Conservation (phyloP, 441 rosid species). For the Breynia disticha region DNA sequence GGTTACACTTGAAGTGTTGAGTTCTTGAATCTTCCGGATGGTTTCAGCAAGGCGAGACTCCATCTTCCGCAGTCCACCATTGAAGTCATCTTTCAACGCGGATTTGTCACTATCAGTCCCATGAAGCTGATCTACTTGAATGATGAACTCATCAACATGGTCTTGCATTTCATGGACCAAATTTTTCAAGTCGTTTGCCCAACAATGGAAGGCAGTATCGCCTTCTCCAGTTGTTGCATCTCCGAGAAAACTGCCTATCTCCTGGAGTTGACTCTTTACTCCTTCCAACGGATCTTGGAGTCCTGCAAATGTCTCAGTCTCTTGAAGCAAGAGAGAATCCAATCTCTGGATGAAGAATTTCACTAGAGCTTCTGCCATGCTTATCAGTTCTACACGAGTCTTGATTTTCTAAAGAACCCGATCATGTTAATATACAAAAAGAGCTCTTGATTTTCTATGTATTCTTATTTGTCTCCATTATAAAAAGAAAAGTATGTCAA, state of each 20-base stretch:
- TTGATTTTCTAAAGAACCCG: not conserved
- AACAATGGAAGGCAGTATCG: conserved; percentile 6
- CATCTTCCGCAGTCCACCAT: conserved; percentile 12
- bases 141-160: conserved; percentile 21
- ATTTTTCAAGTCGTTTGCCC: conserved; percentile 11
- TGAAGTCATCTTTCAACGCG: conserved; percentile 17
- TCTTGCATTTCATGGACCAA: conserved; percentile 18
- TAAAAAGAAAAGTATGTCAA: too few species aligned
- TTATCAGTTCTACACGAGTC: not conserved
- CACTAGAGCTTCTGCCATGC: conserved; percentile 23
- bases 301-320: conserved; percentile 14
- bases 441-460: not conserved
- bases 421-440: not conserved
- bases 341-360: conserved; percentile 23
- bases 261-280: conserved; percentile 10
- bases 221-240: conserved; percentile 7
- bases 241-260: conserved; percentile 12
- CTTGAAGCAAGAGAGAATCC: conserved; percentile 13
- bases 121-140: conserved; percentile 16
- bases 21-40: conserved; percentile 9
- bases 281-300: conserved; percentile 12
- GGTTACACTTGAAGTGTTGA: conserved; percentile 2
- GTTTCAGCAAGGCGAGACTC: conserved; percentile 15
- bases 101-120: conserved; percentile 14
- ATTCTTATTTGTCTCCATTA: too few species aligned